Conservation (phyloP, 1,284 basidiomycete genomes). For the Pyrrhoderma noxium region DNA sequence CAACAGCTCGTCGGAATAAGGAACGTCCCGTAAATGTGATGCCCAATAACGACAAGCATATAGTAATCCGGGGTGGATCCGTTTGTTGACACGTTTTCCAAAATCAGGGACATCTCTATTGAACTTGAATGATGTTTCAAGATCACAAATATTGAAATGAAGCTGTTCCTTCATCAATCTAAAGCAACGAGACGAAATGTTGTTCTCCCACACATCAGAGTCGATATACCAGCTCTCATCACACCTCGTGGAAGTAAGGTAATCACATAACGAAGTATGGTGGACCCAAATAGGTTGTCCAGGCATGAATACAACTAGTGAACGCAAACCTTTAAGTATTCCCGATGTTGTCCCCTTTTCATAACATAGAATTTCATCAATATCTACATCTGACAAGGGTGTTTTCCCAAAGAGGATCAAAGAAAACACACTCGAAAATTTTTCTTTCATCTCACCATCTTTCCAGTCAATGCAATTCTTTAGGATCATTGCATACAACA, state of each 20-base stretch:
- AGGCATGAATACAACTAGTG: not conserved
- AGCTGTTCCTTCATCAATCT: conserved; percentile 15
- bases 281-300: not conserved
- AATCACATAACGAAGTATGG: conserved; percentile 1
- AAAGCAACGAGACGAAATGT: conserved; percentile 1
- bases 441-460: not conserved
- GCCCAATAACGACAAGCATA: conserved; percentile 7
- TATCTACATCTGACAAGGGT: not conserved
- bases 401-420: not conserved
- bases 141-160: conserved; percentile 17
- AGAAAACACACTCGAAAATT: not conserved
- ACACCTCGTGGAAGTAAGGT: not conserved
- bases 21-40: conserved; percentile 4
- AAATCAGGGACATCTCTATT: conserved; percentile 4
- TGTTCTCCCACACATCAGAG: not conserved
- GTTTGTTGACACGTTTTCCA: not conserved
- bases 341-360: no score
- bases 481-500: no score
- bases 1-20: not conserved
- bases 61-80: not conserved
- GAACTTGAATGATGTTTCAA: conserved; percentile 4
- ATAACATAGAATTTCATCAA: not conserved
- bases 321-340: not conserved
- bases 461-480: no score
- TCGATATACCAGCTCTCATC: not conserved